Conservation (phyloP, 352 stramenopile genomes). For the Globisporangium mamillatum region DNA sequence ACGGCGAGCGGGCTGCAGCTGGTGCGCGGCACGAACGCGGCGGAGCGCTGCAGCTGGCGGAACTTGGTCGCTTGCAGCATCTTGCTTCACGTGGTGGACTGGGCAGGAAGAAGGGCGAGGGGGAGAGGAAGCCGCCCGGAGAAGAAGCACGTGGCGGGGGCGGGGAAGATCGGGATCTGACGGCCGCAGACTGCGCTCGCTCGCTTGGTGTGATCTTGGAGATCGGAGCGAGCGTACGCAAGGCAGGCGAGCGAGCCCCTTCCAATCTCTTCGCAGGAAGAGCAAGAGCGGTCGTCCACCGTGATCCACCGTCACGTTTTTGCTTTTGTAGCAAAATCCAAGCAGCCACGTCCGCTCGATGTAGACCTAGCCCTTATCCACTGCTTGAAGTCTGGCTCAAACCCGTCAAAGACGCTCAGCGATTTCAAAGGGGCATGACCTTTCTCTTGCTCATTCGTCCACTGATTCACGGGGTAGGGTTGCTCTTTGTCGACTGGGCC, state of each 20-base stretch:
- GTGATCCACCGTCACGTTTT: neutral
- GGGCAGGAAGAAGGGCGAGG: neutral
- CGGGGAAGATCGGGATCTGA: slow-evolving; percentile 18
- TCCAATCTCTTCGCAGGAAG: neutral
- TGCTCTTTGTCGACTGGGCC: slow-evolving; percentile 5
- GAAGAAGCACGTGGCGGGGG: neutral
- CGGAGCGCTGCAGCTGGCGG: slow-evolving; percentile 44
- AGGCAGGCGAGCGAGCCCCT: neutral
- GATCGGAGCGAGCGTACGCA: neutral
- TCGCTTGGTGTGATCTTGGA: neutral
- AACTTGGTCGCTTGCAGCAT: slow-evolving; percentile 70
- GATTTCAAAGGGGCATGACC: too few relatives aligned
- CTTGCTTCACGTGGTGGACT: neutral
- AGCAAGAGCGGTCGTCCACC: neutral
- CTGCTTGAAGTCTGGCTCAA: slow-evolving; percentile 3
- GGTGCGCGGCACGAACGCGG: slow-evolving; percentile 25
- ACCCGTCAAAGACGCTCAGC: too few relatives aligned
- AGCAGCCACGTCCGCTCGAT: neutral
- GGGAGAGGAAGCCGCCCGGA: neutral
- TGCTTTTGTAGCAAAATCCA: neutral
- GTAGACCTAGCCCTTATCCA: slow-evolving; percentile 11
- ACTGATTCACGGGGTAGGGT: slow-evolving; percentile 3
- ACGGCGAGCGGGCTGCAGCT: slow-evolving; percentile 30
- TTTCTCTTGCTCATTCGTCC: slow-evolving; percentile 2
- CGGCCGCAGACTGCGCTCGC: neutral